phyloP scores from a whole-genome alignment of 345 rosid genomes.

The thale cress (Arabidopsis thaliana) region DNA sequence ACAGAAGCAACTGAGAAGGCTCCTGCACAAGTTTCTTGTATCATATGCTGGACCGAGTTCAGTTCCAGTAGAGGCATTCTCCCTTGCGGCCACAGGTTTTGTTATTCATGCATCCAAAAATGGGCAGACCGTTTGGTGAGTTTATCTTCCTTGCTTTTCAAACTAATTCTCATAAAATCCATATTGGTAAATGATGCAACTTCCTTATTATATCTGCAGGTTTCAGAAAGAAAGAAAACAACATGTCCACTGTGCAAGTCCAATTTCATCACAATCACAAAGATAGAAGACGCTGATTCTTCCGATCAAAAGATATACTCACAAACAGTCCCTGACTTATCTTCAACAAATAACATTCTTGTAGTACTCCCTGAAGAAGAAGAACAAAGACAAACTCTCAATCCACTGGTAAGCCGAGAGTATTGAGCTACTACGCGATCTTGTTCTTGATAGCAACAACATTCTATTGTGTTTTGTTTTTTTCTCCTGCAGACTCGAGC shows the following conservation, averaged over 20 bases:
- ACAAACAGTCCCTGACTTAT: slow-evolving; percentile 72
- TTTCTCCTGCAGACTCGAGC: slow-evolving; percentile 52
- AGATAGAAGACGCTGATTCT: slow-evolving; percentile 72
- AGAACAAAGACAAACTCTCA: slow-evolving; percentile 50
- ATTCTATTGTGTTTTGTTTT: not conserved
- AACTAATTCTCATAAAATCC: slow-evolving; percentile 16
- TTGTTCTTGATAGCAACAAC: slow-evolving; percentile 9
- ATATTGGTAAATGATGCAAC: slow-evolving; percentile 18
- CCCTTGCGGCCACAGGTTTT: slow-evolving; percentile 96
- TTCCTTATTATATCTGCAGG: slow-evolving; percentile 45
- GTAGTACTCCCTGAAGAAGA: slow-evolving; percentile 53
- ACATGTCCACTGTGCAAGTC: slow-evolving; percentile 93
- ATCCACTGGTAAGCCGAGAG: slow-evolving; percentile 50
- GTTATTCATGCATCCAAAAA: slow-evolving; percentile 81
- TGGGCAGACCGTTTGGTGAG: slow-evolving; percentile 86
- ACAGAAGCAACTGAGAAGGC: slow-evolving; percentile 40
- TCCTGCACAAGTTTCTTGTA: slow-evolving; percentile 73
- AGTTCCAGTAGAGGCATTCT: slow-evolving; percentile 84
- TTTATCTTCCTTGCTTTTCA: slow-evolving; percentile 22
- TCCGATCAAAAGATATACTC: slow-evolving; percentile 94
- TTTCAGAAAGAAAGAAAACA: slow-evolving; percentile 59
- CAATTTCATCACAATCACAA: slow-evolving; percentile 67
- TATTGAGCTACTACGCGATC: not conserved
- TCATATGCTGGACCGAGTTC: slow-evolving; percentile 92
- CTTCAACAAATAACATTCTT: slow-evolving; percentile 51